Evolutionary conservation across 2,329 filamentous ascomycete genomes (phyloP).

Genomic region (Cytospora piceae): DNA sequence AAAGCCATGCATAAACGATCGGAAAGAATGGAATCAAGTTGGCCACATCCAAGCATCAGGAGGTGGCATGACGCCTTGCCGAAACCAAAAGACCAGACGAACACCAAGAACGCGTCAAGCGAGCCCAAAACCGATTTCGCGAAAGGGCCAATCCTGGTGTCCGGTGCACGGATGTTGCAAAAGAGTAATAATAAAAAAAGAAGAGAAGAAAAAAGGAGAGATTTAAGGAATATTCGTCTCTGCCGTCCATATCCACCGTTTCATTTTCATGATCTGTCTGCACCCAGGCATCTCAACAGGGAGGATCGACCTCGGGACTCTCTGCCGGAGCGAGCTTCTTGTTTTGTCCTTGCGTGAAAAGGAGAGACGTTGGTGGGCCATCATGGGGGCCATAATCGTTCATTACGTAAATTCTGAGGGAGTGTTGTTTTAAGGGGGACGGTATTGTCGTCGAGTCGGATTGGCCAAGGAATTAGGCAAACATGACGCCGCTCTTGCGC

Average conservation of each 20-base stretch:
- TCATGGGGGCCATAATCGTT: constrained; percentile 26
- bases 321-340: constrained; percentile 25
- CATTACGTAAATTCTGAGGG: constrained; percentile 23
- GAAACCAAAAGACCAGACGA: constrained; percentile 12
- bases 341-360: constrained; percentile 8
- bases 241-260: constrained; percentile 24
- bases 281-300: constrained; percentile 32
- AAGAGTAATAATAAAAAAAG: constrained; percentile 36
- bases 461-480: constrained; percentile 16
- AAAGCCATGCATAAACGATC: constrained; percentile 24
- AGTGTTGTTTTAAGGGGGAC: constrained; percentile 17
- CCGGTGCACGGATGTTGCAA: constrained; percentile 8
- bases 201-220: constrained; percentile 31
- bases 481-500: constrained; percentile 67
- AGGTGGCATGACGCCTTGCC: constrained; percentile 13
- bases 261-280: constrained; percentile 34
- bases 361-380: constrained; percentile 15
- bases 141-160: constrained; percentile 9
- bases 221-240: constrained; percentile 31
- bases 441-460: background rate
- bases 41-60: constrained; percentile 10
- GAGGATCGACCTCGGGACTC: constrained; percentile 31
- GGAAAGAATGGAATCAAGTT: constrained; percentile 24
- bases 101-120: constrained; percentile 10
- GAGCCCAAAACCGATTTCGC: constrained; percentile 7